Evolutionary conservation across 148 eudicot species (phyloP).

Genomic region (Rhododendron kiyosumense): DNA sequence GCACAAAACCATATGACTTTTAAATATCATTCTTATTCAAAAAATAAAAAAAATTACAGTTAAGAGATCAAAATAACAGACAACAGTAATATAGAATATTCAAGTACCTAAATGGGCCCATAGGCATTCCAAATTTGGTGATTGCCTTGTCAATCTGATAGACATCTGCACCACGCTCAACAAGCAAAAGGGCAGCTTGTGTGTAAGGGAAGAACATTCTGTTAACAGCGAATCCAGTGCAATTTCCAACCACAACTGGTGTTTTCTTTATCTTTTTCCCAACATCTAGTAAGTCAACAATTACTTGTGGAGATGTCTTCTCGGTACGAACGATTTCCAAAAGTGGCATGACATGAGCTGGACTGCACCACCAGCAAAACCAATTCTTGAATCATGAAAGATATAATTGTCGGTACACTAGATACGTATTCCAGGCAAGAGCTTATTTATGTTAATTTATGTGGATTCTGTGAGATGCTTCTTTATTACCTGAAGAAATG

Average conservation of each 20-base stretch:
- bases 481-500: constrained; percentile 85
- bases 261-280: constrained; percentile 92
- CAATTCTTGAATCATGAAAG: neutral
- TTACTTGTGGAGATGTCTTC: constrained; percentile 86
- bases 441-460: neutral
- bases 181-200: constrained; percentile 80
- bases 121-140: constrained; percentile 92
- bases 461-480: neutral
- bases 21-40: neutral
- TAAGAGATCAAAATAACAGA: neutral
- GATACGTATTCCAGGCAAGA: neutral
- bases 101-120: constrained; percentile 89
- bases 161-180: constrained; percentile 70
- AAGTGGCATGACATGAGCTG: constrained; percentile 97
- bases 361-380: constrained; percentile 43
- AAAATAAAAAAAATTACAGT: neutral
- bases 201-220: constrained; percentile 92
- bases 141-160: constrained; percentile 73
- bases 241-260: constrained; percentile 90
- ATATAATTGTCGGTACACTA: neutral
- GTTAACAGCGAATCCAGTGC: constrained; percentile 98
- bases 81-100: neutral
- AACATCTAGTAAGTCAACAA: constrained; percentile 75
- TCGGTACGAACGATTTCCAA: constrained; percentile 89
- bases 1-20: neutral